Base-by-base conservation (phyloP, 2,329 filamentous ascomycete genomes). In the Cladophialophora bantiana region DNA sequence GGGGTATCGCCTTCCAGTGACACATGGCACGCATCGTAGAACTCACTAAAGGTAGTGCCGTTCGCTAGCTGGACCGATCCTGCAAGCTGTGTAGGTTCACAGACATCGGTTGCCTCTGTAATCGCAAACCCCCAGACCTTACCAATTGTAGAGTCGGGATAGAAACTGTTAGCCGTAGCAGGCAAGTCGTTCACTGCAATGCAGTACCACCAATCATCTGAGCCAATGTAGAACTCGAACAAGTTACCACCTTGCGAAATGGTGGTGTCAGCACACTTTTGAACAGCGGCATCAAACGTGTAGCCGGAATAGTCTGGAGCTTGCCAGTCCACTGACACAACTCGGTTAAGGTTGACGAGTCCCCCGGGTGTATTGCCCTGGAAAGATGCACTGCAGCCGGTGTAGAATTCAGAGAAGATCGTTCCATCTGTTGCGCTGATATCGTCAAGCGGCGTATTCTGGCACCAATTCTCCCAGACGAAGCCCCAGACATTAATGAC, bases 131-230 rank as follows among this genome's bases (percentile, higher is more conserved):
- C 59, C 59, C 59, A 61, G 18, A 61, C 59, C 59, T 61, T 53
- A n/a, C 59, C 48, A 26, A 61, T 18, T n/a, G 59, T 61, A 34
- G 48, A 45, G 15, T 61, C 59, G 10, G 59, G 59, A 42, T 53
- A 61, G 48, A 61, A 61, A 18, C 48, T 52, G 34, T 48, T 7
- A 18, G 45, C 31, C 18, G 32, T 40, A 20, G 34, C 20, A 18
- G 59, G 59, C 20, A 61, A 32, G 48, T 61, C 59, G 59, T 61
- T 53, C 32, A 61, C 59, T n/a, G 59, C 59, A n/a, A 61, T 40
- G 18, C 59, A 61, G 59, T 61, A 54, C 59, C 59, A 61, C 59
- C 42, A 61, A 34, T 61, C 59, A n/a, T 61, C 59, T 9, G 59
- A 20, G 35, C 48, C 59, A 34, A 61, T 54, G 48, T 61, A 61